Conservation (phyloP, 371 early-diverging fungal genomes). For the Entomophthora muscae region DNA sequence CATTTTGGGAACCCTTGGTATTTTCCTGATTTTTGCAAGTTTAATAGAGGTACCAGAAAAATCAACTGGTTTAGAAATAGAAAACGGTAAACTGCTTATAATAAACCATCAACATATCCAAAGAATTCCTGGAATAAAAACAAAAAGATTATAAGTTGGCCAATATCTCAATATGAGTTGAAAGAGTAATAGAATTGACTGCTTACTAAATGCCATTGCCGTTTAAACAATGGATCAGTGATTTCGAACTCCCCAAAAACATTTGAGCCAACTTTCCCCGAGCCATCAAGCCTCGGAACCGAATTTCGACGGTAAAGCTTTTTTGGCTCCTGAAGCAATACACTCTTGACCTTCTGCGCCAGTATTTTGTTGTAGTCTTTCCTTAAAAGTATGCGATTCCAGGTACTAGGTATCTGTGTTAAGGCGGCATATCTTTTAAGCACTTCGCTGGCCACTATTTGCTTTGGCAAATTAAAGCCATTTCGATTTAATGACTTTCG, state of each 20-base stretch:
- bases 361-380: conserved; percentile 8
- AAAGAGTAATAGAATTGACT: too few species aligned
- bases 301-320: not conserved
- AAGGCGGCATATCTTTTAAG: not conserved
- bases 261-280: not conserved
- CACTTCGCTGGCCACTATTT: not conserved
- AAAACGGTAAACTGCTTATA: too few species aligned
- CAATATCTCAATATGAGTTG: too few species aligned
- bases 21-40: conserved; percentile 41
- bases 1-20: conserved; percentile 58
- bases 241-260: too few species aligned
- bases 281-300: not conserved
- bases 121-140: too few species aligned
- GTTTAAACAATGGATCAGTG: conserved; percentile 66
- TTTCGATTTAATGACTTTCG: not conserved
- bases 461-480: not conserved
- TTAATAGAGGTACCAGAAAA: not conserved
- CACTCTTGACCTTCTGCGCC: not conserved
- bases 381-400: not conserved
- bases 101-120: too few species aligned
- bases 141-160: too few species aligned
- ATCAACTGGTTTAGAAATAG: not conserved
- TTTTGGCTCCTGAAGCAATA: conserved; percentile 6
- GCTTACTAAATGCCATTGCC: conserved; percentile 75
- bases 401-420: not conserved